A percentile compares a stretch with the other conserved stretches of the same genome.
Evolutionary conservation across 164 flowering plant species (phyloP).

Genomic region (Vitis riparia): DNA sequence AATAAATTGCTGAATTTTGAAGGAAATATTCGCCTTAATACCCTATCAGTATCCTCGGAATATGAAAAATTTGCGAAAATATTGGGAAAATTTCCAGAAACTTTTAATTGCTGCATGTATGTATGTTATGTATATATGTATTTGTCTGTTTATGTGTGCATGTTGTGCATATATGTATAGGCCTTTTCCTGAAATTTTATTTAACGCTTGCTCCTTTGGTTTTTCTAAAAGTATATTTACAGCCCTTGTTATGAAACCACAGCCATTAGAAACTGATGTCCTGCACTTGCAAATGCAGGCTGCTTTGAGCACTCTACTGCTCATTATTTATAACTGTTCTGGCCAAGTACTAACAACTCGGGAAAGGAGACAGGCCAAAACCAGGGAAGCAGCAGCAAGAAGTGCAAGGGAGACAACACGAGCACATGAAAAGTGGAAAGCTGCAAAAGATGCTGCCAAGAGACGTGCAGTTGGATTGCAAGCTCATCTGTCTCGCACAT

Average conservation of each 20-base stretch:
- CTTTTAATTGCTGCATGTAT: too few species aligned
- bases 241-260: neutral
- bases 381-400: constrained; percentile 88
- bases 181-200: neutral
- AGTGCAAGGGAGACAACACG: constrained; percentile 77
- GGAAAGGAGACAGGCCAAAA: constrained; percentile 76
- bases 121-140: too few species aligned
- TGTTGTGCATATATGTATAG: neutral
- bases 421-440: constrained; percentile 89
- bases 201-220: neutral
- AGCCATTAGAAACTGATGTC: neutral
- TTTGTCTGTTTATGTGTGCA: too few species aligned
- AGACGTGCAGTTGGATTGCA: constrained; percentile 71
- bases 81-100: too few species aligned
- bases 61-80: too few species aligned
- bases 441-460: constrained; percentile 78
- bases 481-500: constrained; percentile 76
- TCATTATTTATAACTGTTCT: constrained; percentile 89
- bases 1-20: too few species aligned
- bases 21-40: too few species aligned
- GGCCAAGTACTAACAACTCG: constrained; percentile 87
- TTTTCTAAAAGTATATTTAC: neutral
- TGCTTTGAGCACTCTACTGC: constrained; percentile 62
- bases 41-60: too few species aligned
- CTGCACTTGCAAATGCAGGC: constrained; percentile 50